These are phyloP conservation scores for Trichoderma guizhouense DNA, from an alignment of 2,329 filamentous ascomycete species.

Conservation along the genomic window DNA sequence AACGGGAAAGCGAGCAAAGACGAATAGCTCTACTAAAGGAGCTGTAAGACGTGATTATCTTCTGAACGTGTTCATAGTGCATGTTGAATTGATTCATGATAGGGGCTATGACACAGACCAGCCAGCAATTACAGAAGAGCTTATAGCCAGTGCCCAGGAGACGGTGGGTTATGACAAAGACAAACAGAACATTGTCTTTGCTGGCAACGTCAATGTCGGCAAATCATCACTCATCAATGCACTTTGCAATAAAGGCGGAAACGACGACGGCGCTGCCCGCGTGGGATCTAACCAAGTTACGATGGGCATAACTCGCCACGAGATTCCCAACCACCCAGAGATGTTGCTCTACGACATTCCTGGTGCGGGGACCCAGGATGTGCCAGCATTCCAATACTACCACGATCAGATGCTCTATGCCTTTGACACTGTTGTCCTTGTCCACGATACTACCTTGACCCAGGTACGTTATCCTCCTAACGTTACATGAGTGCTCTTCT, in stretches of 20 bases:
- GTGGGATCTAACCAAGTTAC: neutral
- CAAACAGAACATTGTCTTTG: neutral
- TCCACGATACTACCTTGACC: neutral
- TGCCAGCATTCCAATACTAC: neutral
- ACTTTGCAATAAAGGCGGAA: neutral
- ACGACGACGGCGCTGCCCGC: neutral
- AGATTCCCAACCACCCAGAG: neutral
- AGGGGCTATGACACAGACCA: neutral
- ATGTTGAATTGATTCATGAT: neutral
- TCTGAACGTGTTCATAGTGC: fast-evolving
- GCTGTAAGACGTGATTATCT: neutral
- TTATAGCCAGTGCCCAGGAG: neutral
- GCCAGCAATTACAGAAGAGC: neutral
- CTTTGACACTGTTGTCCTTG: neutral
- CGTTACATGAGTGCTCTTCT: fast-evolving
- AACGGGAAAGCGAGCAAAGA: neutral
- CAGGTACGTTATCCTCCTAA: neutral
- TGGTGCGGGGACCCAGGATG: neutral
- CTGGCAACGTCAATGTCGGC: neutral
- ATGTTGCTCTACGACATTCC: neutral
- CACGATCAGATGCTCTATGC: neutral
- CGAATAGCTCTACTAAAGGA: neutral
- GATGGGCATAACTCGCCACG: neutral
- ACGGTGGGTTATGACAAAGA: neutral
- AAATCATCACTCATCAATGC: neutral